phyloP scores from a whole-genome alignment of 192 early-diverging fungal species.

The Coemansia umbellata region DNA sequence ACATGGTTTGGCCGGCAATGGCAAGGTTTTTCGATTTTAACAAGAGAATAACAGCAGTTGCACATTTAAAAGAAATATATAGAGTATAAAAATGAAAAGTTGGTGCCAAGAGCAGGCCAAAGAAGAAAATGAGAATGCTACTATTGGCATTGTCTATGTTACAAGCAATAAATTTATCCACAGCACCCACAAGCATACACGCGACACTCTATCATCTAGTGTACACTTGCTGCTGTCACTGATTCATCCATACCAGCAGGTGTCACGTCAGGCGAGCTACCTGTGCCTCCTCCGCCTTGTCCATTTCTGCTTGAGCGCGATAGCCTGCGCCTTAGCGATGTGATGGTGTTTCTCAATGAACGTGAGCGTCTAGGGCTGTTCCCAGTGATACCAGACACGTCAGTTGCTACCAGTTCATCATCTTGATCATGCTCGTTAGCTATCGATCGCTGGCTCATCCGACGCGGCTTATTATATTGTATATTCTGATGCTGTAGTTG shows the following conservation, averaged over 20 bases:
- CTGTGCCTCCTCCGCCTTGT: not conserved
- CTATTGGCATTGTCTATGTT: too few species aligned
- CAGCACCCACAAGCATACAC: too few species aligned
- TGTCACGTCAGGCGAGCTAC: constrained; percentile 19
- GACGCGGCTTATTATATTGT: not conserved
- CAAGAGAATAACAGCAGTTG: too few species aligned
- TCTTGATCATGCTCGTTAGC: constrained; percentile 3
- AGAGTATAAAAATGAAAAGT: not conserved
- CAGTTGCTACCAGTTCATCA: constrained; percentile 4
- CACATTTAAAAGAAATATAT: too few species aligned
- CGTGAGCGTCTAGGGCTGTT: constrained; percentile 42
- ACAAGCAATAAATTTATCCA: too few species aligned
- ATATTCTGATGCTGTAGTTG: not conserved
- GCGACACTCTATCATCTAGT: too few species aligned
- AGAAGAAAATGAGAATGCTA: too few species aligned
- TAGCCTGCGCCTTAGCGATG: constrained; percentile 41
- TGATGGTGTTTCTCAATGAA: constrained; percentile 46
- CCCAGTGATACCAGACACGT: not conserved
- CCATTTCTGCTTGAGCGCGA: constrained; percentile 38
- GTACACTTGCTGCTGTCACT: constrained; percentile 13
- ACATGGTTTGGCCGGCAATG: too few species aligned
- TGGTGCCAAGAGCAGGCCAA: too few species aligned
- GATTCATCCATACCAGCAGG: constrained; percentile 14
- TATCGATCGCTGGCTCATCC: not conserved
- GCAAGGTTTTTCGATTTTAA: too few species aligned